Percentiles rank a stretch among this genome's conserved stretches.
These are phyloP conservation scores for Mycena maculata DNA, from an alignment of 768 basidiomycete genomes.

Conservation along the genomic window DNA sequence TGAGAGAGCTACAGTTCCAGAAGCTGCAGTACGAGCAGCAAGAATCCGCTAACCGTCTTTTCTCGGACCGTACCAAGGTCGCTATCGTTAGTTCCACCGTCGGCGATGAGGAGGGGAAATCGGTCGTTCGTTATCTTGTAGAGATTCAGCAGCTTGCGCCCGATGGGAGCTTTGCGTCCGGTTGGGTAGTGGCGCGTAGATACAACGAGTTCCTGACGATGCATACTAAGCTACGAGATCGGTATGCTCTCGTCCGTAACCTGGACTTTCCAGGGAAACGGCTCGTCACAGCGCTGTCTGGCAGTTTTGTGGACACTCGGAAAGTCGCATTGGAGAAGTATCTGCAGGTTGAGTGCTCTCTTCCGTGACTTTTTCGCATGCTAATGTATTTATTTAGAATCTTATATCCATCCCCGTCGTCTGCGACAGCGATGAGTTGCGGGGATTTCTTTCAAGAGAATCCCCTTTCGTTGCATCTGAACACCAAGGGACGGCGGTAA, in stretches of 20 bases:
- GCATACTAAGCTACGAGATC: constrained; percentile 87
- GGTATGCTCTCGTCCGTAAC: constrained; percentile 69
- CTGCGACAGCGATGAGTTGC: constrained; percentile 85
- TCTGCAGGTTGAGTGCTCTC: constrained; percentile 73
- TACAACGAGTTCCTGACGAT: constrained; percentile 96
- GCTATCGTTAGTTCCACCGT: constrained; percentile 85
- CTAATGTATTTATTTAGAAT: constrained; percentile 55
- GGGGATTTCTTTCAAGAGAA: constrained; percentile 88
- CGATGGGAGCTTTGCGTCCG: constrained; percentile 83
- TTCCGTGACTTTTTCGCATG: not conserved
- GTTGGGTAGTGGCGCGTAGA: constrained; percentile 93
- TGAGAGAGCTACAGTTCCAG: constrained; percentile 88
- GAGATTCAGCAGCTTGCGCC: constrained; percentile 90
- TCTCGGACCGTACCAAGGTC: constrained; percentile 87
- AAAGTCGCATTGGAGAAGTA: constrained; percentile 88
- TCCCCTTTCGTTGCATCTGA: constrained; percentile 82
- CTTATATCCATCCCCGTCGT: constrained; percentile 78
- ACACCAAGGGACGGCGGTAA: constrained; percentile 45
- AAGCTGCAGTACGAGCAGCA: constrained; percentile 95
- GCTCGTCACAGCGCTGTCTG: constrained; percentile 88
- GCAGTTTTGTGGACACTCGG: constrained; percentile 88
- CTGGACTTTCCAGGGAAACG: constrained; percentile 95
- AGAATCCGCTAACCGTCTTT: constrained; percentile 88
- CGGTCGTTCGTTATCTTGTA: constrained; percentile 91
- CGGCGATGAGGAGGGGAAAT: constrained; percentile 87